Evolutionary conservation across 192 early-diverging fungal species (phyloP).

Genomic region (Podila epigama): DNA sequence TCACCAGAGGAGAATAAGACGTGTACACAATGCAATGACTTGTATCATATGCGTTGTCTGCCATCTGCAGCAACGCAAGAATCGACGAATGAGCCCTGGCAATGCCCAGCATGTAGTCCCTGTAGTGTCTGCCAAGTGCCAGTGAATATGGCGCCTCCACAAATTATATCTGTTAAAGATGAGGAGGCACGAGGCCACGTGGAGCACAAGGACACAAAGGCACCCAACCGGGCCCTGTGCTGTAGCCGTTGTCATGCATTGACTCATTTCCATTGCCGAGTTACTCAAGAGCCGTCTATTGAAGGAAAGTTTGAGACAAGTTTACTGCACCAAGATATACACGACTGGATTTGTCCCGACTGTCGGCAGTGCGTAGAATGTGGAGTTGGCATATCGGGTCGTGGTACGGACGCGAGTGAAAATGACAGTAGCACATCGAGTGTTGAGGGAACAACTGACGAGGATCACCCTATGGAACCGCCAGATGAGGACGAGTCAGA

Average conservation of each 20-base stretch:
- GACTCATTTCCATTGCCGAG: slow-evolving; percentile 36
- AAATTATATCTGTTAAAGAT: neutral
- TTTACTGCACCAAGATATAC: neutral
- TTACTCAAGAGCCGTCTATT: slow-evolving; percentile 17
- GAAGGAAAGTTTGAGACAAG: neutral
- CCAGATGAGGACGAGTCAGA: neutral
- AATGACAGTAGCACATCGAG: too few relatives aligned
- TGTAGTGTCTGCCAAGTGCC: slow-evolving; percentile 22
- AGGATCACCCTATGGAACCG: too few relatives aligned
- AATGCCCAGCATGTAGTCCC: slow-evolving; percentile 23
- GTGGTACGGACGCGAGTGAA: too few relatives aligned
- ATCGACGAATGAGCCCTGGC: slow-evolving; percentile 3
- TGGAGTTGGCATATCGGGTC: slow-evolving; percentile 13
- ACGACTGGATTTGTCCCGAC: slow-evolving; percentile 27
- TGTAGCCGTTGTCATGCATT: slow-evolving; percentile 14
- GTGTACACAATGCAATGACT: slow-evolving; percentile 51
- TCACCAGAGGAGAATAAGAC: neutral
- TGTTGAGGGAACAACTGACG: too few relatives aligned
- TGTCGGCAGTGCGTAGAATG: slow-evolving; percentile 46
- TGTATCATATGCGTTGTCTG: slow-evolving; percentile 56
- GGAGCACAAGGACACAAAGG: neutral
- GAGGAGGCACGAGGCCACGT: too few relatives aligned
- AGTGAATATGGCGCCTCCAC: slow-evolving; percentile 1
- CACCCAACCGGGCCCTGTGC: slow-evolving; percentile 9
- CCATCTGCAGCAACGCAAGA: neutral